Percentiles rank a stretch among this genome's conserved stretches.
phyloP scores from a whole-genome alignment of 1,139 yeast genomes.

The Waltiozyma sp. region DNA sequence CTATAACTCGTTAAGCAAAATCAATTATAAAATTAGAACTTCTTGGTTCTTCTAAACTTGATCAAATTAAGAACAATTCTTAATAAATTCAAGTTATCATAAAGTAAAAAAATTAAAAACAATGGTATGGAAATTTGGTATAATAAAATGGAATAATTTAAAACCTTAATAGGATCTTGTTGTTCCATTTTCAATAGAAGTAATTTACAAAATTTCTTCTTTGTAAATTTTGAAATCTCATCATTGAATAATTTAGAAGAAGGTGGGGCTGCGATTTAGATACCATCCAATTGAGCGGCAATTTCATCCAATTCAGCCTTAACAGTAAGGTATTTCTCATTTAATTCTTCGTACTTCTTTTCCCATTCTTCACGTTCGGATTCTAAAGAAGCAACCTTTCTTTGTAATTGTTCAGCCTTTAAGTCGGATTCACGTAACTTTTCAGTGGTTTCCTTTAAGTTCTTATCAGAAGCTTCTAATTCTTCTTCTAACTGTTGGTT shows the following conservation, averaged over 20 bases:
- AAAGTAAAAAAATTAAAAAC: not conserved
- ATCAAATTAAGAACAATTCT: not conserved
- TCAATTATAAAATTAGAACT: not conserved
- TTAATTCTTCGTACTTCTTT: conserved; percentile 81
- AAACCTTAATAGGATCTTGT: not conserved
- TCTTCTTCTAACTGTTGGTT: conserved; percentile 87
- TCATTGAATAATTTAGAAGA: not conserved
- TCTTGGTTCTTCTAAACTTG: not conserved
- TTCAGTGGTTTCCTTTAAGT: conserved; percentile 87
- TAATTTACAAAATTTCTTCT: not conserved
- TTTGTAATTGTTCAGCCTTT: conserved; percentile 93
- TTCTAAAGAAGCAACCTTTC: conserved; percentile 87
- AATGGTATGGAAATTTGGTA: not conserved
- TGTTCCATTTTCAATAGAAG: not conserved
- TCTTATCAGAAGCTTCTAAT: conserved; percentile 84
- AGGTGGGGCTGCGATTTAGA: conserved; percentile 30
- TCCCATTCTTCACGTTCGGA: conserved; percentile 89
- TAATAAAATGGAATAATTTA: not conserved
- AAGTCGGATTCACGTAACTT: conserved; percentile 93
- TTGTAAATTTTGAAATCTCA: not conserved
- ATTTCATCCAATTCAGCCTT: conserved; percentile 87
- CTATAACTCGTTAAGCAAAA: not conserved
- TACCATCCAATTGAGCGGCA: conserved; percentile 83
- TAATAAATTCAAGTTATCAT: not conserved
- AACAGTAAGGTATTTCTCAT: conserved; percentile 69